Conservation (phyloP, 2,329 filamentous ascomycete genomes). For the Talaromyces sp. region DNA sequence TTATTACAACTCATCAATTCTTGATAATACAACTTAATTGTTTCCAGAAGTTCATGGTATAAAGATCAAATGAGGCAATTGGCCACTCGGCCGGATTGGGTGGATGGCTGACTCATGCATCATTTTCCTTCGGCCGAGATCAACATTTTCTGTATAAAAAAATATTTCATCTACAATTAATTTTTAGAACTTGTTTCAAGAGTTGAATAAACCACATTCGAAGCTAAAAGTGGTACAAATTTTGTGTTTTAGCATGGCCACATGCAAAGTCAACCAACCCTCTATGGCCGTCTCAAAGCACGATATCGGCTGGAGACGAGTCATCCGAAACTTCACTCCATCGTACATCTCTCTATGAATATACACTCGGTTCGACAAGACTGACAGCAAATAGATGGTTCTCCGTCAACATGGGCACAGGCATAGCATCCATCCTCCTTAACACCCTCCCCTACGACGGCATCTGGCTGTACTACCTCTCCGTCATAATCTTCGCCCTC, state of each 20-base stretch:
- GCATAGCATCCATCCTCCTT: conserved; percentile 40
- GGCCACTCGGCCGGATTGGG: not conserved
- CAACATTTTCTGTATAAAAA: not conserved
- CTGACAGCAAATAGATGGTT: conserved; percentile 34
- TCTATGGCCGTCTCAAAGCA: not conserved
- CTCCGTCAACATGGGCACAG: conserved; percentile 42
- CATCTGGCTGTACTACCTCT: conserved; percentile 39
- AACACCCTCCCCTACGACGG: conserved; percentile 39
- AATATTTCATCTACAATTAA: not conserved
- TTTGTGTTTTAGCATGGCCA: not conserved
- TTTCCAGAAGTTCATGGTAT: not conserved
- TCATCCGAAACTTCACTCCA: conserved; percentile 35
- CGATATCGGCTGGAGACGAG: conserved; percentile 3
- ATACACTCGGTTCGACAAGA: not conserved
- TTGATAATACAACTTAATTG: not conserved
- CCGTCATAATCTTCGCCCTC: conserved; percentile 34
- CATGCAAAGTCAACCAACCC: not conserved
- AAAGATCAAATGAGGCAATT: not conserved
- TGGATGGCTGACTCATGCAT: conserved; percentile 2
- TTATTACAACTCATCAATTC: no score
- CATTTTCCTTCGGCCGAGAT: not conserved
- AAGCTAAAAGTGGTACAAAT: not conserved
- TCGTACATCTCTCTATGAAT: conserved; percentile 34
- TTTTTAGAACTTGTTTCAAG: no score
- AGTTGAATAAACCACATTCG: not conserved